A percentile compares a stretch with the other conserved stretches of the same genome.
These are phyloP conservation scores for Podospora fimiseda DNA, from an alignment of 495 filamentous ascomycete species.

Conservation along the genomic window DNA sequence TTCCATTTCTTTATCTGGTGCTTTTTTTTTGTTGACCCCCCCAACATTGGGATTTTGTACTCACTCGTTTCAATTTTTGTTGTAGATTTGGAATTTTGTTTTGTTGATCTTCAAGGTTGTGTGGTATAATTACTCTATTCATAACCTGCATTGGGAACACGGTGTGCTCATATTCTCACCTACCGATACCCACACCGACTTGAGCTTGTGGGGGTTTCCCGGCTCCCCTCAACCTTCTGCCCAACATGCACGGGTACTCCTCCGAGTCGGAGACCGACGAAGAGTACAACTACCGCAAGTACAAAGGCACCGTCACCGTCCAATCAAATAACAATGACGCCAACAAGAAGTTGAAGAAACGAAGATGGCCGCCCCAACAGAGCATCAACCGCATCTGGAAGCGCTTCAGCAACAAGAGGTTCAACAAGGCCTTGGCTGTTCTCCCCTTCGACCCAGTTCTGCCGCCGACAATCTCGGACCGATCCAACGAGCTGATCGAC, in stretches of 20 bases:
- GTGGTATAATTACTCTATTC: too few species aligned
- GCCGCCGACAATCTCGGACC: conserved; percentile 37
- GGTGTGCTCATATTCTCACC: too few species aligned
- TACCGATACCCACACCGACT: too few species aligned
- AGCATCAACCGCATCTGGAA: conserved; percentile 75
- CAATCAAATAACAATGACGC: conserved; percentile 19
- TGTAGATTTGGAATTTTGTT: background rate
- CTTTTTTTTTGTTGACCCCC: background rate
- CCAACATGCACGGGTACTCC: conserved; percentile 34
- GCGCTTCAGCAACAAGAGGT: conserved; percentile 61
- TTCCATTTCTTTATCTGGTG: background rate
- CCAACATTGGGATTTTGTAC: background rate
- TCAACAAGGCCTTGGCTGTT: conserved; percentile 42
- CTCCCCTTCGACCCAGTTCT: conserved; percentile 44
- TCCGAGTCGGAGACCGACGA: conserved; percentile 31
- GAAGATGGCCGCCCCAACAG: conserved; percentile 63
- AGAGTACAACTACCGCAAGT: conserved; percentile 28
- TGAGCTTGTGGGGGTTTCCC: background rate
- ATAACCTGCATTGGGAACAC: too few species aligned
- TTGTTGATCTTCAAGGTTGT: too few species aligned
- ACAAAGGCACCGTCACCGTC: conserved; percentile 20
- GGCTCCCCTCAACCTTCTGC: conserved; percentile 2
- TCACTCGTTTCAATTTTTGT: background rate
- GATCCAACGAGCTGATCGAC: conserved; percentile 41
- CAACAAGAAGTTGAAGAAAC: conserved; percentile 49